Conservation (phyloP, 345 rosid genomes). For the Hibiscus tridactylites region DNA sequence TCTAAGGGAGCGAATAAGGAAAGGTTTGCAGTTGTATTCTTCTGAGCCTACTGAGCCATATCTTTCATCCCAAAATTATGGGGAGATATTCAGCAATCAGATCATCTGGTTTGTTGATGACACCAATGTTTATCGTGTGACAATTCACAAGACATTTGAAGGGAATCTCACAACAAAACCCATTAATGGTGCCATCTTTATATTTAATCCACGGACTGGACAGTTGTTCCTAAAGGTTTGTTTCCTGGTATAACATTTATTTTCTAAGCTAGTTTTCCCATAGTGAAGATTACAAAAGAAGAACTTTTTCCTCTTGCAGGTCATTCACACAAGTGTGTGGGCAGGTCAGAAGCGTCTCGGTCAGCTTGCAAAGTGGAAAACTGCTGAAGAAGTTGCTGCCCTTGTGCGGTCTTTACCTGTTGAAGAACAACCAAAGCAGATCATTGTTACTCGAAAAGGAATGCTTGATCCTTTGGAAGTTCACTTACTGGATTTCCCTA, state of each 20-base stretch:
- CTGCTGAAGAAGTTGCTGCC: slow-evolving; percentile 99
- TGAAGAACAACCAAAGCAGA: slow-evolving; percentile 98
- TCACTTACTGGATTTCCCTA: slow-evolving; percentile 96
- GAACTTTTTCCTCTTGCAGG: slow-evolving; percentile 34
- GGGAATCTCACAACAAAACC: slow-evolving; percentile 99
- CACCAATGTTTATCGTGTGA: slow-evolving; percentile 96
- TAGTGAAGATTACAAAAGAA: not conserved
- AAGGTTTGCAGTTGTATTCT: slow-evolving; percentile 96
- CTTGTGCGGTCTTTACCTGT: slow-evolving; percentile 98
- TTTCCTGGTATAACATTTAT: slow-evolving; percentile 1
- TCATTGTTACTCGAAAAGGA: slow-evolving; percentile 95
- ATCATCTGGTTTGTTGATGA: slow-evolving; percentile 99
- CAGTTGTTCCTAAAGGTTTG: slow-evolving; percentile 87
- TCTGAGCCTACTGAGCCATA: slow-evolving; percentile 99
- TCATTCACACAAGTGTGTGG: slow-evolving; percentile 97
- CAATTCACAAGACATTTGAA: slow-evolving; percentile 99
- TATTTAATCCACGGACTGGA: slow-evolving; percentile 97
- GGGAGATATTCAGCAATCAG: slow-evolving; percentile 98
- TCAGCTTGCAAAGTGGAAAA: slow-evolving; percentile 96
- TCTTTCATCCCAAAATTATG: slow-evolving; percentile 95
- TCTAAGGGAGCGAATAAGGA: slow-evolving; percentile 94
- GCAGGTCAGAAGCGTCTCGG: slow-evolving; percentile 99
- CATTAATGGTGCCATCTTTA: slow-evolving; percentile 93
- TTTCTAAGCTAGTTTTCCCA: not conserved
- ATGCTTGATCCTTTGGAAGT: slow-evolving; percentile 98